These are phyloP conservation scores for Kernera saxatilis DNA, from an alignment of 345 rosid species.

Conservation along the genomic window DNA sequence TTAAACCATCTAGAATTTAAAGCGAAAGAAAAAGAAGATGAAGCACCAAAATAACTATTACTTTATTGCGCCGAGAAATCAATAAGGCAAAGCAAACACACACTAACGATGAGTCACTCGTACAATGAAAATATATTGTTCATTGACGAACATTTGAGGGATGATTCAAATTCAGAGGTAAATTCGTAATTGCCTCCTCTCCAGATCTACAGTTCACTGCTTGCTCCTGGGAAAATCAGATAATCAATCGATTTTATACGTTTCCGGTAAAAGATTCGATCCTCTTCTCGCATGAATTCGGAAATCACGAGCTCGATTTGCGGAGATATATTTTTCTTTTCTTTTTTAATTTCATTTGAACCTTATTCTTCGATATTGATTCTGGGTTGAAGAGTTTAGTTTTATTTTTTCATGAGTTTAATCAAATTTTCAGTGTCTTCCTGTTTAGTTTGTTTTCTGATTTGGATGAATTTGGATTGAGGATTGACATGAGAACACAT, in stretches of 20 bases:
- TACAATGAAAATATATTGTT: not conserved
- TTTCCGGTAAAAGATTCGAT: not conserved
- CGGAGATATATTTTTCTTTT: too few species aligned
- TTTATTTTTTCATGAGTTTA: not conserved
- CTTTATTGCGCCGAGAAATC: conserved; percentile 18
- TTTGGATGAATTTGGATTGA: not conserved
- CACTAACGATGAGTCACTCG: not conserved
- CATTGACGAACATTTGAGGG: conserved; percentile 12
- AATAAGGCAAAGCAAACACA: not conserved
- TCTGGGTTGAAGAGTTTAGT: not conserved
- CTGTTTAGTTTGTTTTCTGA: not conserved
- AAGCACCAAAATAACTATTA: not conserved
- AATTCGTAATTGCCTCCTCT: not conserved
- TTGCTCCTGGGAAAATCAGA: conserved; percentile 6
- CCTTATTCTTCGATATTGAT: not conserved
- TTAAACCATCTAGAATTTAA: not conserved
- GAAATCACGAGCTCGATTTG: not conserved
- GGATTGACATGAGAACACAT: not conserved
- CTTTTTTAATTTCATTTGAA: not conserved
- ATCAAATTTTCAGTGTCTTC: not conserved
- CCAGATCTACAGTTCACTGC: conserved; percentile 15
- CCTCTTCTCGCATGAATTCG: not conserved
- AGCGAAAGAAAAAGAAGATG: conserved; percentile 2
- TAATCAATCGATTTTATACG: not conserved
- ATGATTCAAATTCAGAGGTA: conserved; percentile 1